phyloP scores from a whole-genome alignment of 805 yeast species.

The Blastobotrys mokoenaii region DNA sequence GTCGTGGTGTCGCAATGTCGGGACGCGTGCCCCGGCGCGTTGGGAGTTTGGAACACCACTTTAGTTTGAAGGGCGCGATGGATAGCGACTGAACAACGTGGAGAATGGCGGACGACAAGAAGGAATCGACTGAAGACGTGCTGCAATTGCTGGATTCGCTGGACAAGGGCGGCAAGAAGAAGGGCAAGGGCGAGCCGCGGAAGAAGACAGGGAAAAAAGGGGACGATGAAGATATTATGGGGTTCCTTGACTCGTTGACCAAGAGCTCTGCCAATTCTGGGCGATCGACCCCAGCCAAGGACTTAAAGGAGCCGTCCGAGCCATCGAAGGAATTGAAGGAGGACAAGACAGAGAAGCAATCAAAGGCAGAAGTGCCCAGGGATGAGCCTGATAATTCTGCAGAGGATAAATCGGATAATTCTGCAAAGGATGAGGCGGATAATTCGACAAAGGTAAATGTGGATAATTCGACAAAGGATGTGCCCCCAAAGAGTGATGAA shows the following conservation, averaged over 20 bases:
- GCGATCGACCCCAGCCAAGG: conserved; percentile 13
- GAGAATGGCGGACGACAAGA: conserved; percentile 3
- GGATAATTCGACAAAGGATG: too few relatives aligned
- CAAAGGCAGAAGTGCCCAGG: conserved; percentile 2
- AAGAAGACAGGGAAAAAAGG: conserved; percentile 5
- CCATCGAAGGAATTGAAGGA: background rate
- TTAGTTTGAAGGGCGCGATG: too few relatives aligned
- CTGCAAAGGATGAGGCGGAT: too few relatives aligned
- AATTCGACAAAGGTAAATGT: too few relatives aligned
- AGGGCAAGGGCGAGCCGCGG: conserved; percentile 14
- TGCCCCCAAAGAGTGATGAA: background rate
- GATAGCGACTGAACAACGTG: background rate
- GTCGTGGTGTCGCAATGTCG: too few relatives aligned
- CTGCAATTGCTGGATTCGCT: conserved; percentile 33
- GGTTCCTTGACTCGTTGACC: conserved; percentile 34
- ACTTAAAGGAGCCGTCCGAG: background rate
- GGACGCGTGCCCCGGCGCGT: too few relatives aligned
- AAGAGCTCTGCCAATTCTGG: conserved; percentile 18
- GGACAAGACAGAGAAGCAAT: background rate
- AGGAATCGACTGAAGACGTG: conserved; percentile 29
- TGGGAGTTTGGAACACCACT: too few relatives aligned
- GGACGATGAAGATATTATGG: conserved; percentile 33
- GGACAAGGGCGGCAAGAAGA: conserved; percentile 21
- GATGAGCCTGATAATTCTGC: conserved; percentile 6
- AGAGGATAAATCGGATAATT: conserved; percentile 7